phyloP scores from a whole-genome alignment of 2,329 filamentous ascomycete genomes.

The Verticillium longisporum region DNA sequence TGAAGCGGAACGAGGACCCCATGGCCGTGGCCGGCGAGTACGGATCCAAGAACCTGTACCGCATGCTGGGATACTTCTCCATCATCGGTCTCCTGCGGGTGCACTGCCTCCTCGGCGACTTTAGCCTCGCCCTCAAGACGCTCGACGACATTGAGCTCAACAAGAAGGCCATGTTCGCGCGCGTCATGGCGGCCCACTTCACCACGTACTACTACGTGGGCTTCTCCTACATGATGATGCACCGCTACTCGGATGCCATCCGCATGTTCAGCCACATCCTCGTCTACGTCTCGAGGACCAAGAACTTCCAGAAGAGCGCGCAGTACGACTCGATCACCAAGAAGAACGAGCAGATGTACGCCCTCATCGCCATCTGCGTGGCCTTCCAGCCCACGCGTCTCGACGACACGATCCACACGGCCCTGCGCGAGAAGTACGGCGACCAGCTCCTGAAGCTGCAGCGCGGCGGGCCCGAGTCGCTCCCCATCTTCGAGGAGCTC shows the following conservation, averaged over 20 bases:
- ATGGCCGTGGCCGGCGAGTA: conserved; percentile 88
- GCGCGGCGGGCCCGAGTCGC: conserved; percentile 87
- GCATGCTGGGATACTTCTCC: conserved; percentile 98
- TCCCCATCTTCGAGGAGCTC: conserved; percentile 96
- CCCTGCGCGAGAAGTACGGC: conserved; percentile 96
- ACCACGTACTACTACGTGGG: conserved; percentile 99
- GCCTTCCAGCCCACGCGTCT: conserved; percentile 95
- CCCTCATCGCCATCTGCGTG: conserved; percentile 96
- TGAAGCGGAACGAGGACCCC: conserved; percentile 90
- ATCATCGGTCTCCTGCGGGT: conserved; percentile 96
- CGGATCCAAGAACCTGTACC: conserved; percentile 87
- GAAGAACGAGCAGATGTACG: conserved; percentile 99
- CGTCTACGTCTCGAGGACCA: conserved; percentile 95
- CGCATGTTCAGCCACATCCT: conserved; percentile 99
- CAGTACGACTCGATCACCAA: conserved; percentile 98
- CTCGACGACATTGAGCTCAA: conserved; percentile 99
- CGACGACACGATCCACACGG: conserved; percentile 98
- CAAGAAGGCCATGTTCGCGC: conserved; percentile 99
- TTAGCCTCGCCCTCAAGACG: conserved; percentile 96
- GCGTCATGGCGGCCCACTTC: conserved; percentile 99
- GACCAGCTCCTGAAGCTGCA: conserved; percentile 97
- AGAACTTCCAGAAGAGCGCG: conserved; percentile 99
- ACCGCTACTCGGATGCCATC: conserved; percentile 97
- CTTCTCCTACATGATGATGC: conserved; percentile 99
- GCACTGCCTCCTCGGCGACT: conserved; percentile 94